Evolutionary conservation across 257 asterid genomes (phyloP), one percentile per base, ranked within the genome.

Genomic region (Gentiana macrophylla): DNA sequence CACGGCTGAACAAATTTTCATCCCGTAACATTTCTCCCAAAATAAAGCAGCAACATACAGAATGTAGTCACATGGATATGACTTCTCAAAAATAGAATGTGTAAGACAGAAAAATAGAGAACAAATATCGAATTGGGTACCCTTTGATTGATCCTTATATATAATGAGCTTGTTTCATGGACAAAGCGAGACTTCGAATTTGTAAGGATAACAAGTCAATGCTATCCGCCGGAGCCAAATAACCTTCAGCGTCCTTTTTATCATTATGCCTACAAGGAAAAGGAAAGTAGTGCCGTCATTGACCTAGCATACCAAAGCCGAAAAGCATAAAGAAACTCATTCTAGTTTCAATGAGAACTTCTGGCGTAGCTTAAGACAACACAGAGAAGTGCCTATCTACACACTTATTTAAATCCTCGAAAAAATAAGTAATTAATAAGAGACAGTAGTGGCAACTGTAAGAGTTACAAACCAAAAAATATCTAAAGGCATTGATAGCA

Each of bases 101-200:
- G 24, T 49, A 59, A 53, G 50, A 35, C 50, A 66, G 38, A 13
- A 12, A 38, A 12, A 53, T 1, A 5, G 45, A 44, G 32, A 12
- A 52, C 47, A n/a, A n/a, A n/a, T n/a, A n/a, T n/a, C 32, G 46
- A 24, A 36, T 36, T 12, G 3, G 47, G 41, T 56, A 86, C 95
- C 90, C 81, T 77, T 67, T 71, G 74, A 65, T 70, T 72, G 67
- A 86, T 86, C 79, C 74, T 86, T 63, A 86, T 70, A 68, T 70
- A 63, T 71, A 83, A 63, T 47, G 75, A 72, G 50, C 74, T 67
- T 52, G 74, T 65, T 67, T 72, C 70, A 60, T 52, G 69, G 62
- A 54, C 55, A 66, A 60, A 76, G n/a, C 53, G 73, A 61, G 67
- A 82, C 81, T 62, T 62, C 80, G 66, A 64, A 81, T 77, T 62